Base-by-base conservation (phyloP, 2,329 filamentous ascomycete species). In the Penicillium capsulatum region DNA sequence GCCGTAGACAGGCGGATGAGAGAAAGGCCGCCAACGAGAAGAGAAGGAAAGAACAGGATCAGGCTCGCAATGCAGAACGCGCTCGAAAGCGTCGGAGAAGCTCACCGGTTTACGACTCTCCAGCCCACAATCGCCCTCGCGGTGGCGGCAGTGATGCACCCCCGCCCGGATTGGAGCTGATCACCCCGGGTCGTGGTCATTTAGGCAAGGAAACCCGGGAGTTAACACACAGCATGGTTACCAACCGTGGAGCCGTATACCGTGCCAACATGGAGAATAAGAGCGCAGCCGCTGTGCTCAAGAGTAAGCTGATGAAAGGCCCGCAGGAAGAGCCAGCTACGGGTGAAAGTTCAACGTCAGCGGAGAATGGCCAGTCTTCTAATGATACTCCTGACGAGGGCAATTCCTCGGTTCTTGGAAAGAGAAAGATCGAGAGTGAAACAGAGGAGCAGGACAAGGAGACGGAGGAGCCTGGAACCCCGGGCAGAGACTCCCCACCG, bases 261-360 rank as follows among this genome's bases (percentile, higher is more conserved):
- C 81, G 83, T 55, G 80, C 86, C 19, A 91, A 88, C 48, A 71
- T 80, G 38, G 87, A 89, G 38, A 98, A 98, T 69, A 95, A 94
- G 68, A 96, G 88, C 57, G 92, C 92, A 16, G 92, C 92, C 20
- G 90, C 87, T 45, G 84, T 84, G 14, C 70, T 98, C 36, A 94
- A 94, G 66, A 84, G 84, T 53, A 81, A 86, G 57, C 75, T 96
- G 40, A 77, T 89, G 59, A 54, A 63, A 38, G 59, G 57, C 33
- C 42, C 54, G n/a, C 48, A 54, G 28, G 47, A 38, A 36, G 47
- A 51, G 27, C 20, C 50, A 19, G 34, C 42, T 34, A 34, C 41
- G 13, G 36, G 47, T 3, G 53, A 60, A 19, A 48, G 61, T 17
- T 34, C 57, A 28, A 55, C 55, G 11, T 41, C 45, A 10, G 37